Conservation (phyloP, 768 basidiomycete genomes). For the Podaxis sp. region DNA sequence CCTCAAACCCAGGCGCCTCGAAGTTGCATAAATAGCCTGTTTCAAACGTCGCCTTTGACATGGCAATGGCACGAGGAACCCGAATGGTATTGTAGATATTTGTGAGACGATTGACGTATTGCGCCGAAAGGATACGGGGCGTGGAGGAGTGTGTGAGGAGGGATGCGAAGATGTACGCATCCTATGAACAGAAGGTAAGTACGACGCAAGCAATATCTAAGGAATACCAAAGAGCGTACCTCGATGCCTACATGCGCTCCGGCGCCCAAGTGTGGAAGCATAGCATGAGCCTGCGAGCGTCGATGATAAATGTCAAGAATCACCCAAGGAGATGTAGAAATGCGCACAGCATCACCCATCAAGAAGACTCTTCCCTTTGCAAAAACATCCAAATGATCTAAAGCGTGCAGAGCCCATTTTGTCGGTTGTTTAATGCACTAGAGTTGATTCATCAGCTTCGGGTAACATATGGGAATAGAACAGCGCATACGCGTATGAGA, state of each 20-base stretch:
- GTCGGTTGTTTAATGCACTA: conserved; percentile 21
- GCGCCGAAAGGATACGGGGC: conserved; percentile 18
- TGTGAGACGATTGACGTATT: conserved; percentile 16
- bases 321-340: neutral
- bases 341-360: conserved; percentile 23
- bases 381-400: conserved; percentile 20
- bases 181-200: neutral
- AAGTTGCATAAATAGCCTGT: conserved; percentile 14
- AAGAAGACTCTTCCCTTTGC: conserved; percentile 20
- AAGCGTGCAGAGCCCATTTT: conserved; percentile 23
- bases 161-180: conserved; percentile 34
- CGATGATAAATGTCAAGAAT: neutral
- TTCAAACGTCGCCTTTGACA: conserved; percentile 14
- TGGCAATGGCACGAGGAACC: conserved; percentile 23
- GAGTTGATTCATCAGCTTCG: neutral
- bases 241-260: conserved; percentile 52
- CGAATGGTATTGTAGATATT: conserved; percentile 26
- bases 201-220: neutral
- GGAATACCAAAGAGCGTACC: conserved; percentile 20
- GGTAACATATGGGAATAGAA: neutral
- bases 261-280: conserved; percentile 46
- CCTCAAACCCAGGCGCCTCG: conserved; percentile 24
- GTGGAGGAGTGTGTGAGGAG: conserved; percentile 36
- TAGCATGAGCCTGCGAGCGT: conserved; percentile 38
- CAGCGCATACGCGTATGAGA: conserved; percentile 17